phyloP scores from a whole-genome alignment of 2,329 filamentous ascomycete genomes.

The Botrytis deweyae region DNA sequence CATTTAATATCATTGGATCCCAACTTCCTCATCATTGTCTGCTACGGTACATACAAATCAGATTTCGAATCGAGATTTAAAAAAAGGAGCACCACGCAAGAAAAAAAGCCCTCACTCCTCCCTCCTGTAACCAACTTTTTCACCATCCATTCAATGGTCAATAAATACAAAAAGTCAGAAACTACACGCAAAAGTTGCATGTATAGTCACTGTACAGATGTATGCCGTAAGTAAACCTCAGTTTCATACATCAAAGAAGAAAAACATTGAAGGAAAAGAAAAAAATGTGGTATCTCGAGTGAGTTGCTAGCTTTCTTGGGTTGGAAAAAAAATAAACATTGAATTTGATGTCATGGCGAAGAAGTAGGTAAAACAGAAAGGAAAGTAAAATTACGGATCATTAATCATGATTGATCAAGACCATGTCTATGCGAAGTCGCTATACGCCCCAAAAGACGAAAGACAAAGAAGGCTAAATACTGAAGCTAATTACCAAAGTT shows the following conservation, averaged over 20 bases:
- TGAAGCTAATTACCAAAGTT: background rate
- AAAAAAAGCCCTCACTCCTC: background rate
- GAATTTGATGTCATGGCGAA: background rate
- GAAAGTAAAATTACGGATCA: background rate
- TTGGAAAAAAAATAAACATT: background rate
- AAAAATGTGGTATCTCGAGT: background rate
- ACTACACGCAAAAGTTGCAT: background rate
- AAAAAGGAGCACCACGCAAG: background rate
- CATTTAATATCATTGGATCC: background rate
- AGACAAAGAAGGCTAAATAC: background rate
- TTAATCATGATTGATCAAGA: slow-evolving; percentile 1
- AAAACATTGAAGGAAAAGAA: background rate
- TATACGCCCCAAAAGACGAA: background rate
- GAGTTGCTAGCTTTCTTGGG: background rate
- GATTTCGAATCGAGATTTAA: background rate
- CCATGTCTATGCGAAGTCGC: slow-evolving; percentile 2
- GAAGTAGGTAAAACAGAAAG: background rate
- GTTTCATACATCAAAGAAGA: background rate
- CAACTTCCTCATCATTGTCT: background rate
- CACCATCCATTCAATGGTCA: background rate
- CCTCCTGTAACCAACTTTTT: background rate
- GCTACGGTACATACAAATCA: background rate
- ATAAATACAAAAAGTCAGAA: background rate
- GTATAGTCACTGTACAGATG: background rate
- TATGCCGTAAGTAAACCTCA: background rate